Conservation (phyloP, 768 basidiomycete species). For the Lepiota brunneoincarnata region DNA sequence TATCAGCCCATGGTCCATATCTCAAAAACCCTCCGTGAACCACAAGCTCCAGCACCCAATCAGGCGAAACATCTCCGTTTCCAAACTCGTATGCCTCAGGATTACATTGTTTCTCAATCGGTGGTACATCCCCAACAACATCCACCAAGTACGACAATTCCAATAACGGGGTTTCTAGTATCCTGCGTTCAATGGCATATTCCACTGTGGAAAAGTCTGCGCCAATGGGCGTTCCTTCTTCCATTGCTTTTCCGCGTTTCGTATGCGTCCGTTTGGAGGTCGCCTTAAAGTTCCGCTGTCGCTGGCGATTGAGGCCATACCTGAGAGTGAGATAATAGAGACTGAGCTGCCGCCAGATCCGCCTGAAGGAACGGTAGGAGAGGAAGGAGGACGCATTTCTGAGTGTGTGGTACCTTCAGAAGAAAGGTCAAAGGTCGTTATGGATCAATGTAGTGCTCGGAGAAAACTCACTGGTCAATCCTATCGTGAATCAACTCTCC, state of each 20-base stretch:
- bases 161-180: conserved; percentile 73
- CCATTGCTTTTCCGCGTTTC: conserved; percentile 29
- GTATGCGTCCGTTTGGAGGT: conserved; percentile 12
- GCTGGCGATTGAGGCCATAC: conserved; percentile 31
- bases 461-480: conserved; percentile 42
- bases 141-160: conserved; percentile 89
- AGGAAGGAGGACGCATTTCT: conserved; percentile 31
- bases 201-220: conserved; percentile 60
- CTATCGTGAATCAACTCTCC: conserved; percentile 63
- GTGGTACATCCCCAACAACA: conserved; percentile 73
- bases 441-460: neutral
- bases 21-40: conserved; percentile 72
- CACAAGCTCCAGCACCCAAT: conserved; percentile 90
- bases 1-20: conserved; percentile 97
- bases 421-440: neutral
- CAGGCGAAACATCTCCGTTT: conserved; percentile 84
- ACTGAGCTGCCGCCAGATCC: conserved; percentile 15
- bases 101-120: conserved; percentile 13
- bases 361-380: conserved; percentile 34
- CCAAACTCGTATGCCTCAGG: conserved; percentile 36
- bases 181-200: conserved; percentile 84
- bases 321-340: conserved; percentile 27
- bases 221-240: conserved; percentile 53
- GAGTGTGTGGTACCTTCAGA: conserved; percentile 27
- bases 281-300: conserved; percentile 24